phyloP scores from a whole-genome alignment of 805 yeast species.

The Kazachstania psychrophila region DNA sequence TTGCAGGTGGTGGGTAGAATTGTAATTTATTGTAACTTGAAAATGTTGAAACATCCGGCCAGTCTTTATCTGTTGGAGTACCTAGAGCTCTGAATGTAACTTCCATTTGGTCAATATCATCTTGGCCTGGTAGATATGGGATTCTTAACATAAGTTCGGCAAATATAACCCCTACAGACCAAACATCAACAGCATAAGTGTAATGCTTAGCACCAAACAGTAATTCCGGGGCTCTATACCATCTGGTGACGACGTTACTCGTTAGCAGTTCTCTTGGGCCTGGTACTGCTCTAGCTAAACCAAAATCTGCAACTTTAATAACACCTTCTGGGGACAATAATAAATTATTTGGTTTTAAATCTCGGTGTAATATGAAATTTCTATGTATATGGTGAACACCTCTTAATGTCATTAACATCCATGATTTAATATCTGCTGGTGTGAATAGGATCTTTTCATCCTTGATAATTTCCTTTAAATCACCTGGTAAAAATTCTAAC shows the following conservation, averaged over 20 bases:
- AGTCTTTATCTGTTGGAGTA: constrained; percentile 81
- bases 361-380: constrained; percentile 82
- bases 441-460: constrained; percentile 68
- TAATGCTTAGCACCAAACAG: constrained; percentile 83
- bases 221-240: constrained; percentile 97
- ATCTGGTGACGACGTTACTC: constrained; percentile 90
- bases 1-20: constrained; percentile 74
- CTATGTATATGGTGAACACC: constrained; percentile 96
- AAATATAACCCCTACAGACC: constrained; percentile 96
- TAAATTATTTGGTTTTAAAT: constrained; percentile 86
- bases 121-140: constrained; percentile 89
- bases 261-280: constrained; percentile 70
- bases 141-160: constrained; percentile 93
- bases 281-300: constrained; percentile 80
- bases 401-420: constrained; percentile 89
- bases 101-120: constrained; percentile 81
- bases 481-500: constrained; percentile 88
- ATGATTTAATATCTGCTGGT: constrained; percentile 81
- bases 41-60: constrained; percentile 83
- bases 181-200: constrained; percentile 80
- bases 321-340: constrained; percentile 80
- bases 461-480: constrained; percentile 79
- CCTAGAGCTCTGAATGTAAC: constrained; percentile 95
- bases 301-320: constrained; percentile 94
- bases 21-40: constrained; percentile 68